phyloP scores from a whole-genome alignment of 2,329 filamentous ascomycete species.

The Hypoxylon sp. region DNA sequence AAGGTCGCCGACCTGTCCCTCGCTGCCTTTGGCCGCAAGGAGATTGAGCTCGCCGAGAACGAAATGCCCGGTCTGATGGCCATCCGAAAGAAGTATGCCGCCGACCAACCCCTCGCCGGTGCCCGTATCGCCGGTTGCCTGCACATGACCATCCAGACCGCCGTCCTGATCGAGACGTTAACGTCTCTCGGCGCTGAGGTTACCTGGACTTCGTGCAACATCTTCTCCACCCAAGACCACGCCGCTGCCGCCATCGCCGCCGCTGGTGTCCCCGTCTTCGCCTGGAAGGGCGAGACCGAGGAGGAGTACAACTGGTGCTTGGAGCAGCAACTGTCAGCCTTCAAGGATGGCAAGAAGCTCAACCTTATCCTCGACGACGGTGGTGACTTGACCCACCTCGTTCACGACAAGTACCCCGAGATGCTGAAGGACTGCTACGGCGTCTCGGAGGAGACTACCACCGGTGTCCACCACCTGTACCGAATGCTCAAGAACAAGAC shows the following conservation, averaged over 20 bases:
- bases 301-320: conserved; percentile 99
- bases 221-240: conserved; percentile 99
- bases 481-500: conserved; percentile 92
- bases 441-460: conserved; percentile 99
- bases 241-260: conserved; percentile 97
- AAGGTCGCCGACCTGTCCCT: conserved; percentile 99
- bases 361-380: conserved; percentile 99
- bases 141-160: conserved; percentile 99
- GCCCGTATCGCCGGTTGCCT: conserved; percentile 97
- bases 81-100: conserved; percentile 90
- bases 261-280: conserved; percentile 85
- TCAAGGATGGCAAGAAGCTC: conserved; percentile 96
- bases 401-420: conserved; percentile 98
- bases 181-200: conserved; percentile 95
- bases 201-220: conserved; percentile 99
- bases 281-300: conserved; percentile 92
- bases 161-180: conserved; percentile 98
- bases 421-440: conserved; percentile 98
- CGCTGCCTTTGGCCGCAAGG: conserved; percentile 97
- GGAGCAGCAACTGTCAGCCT: conserved; percentile 96
- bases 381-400: conserved; percentile 94
- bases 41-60: conserved; percentile 97
- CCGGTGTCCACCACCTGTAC: conserved; percentile 99
- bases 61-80: conserved; percentile 99
- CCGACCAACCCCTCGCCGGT: conserved; percentile 92